Evolutionary conservation across 257 asterid genomes (phyloP).

Genomic region (Gardenia jasminoides): DNA sequence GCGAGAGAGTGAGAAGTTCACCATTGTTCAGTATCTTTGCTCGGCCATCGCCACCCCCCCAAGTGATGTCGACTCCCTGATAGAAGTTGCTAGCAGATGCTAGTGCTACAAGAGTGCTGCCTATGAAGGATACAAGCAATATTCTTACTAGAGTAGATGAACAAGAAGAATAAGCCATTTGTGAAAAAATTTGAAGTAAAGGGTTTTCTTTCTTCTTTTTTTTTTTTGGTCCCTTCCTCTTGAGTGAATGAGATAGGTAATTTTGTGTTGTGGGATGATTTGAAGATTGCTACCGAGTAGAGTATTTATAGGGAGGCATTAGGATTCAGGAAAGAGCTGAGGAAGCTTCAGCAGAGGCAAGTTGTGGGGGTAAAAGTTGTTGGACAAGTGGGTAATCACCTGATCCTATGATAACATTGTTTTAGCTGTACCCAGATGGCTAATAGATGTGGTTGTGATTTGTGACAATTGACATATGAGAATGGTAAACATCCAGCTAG

Average conservation of each 20-base stretch:
- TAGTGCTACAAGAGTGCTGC: not conserved
- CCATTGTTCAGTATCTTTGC: constrained; percentile 32
- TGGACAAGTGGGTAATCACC: not conserved
- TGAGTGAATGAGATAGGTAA: not conserved
- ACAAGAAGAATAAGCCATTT: not conserved
- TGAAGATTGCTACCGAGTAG: not conserved
- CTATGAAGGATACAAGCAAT: not conserved
- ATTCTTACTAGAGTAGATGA: not conserved
- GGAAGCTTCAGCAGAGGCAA: constrained; percentile 1
- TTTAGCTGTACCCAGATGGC: constrained; percentile 12
- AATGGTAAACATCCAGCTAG: not conserved
- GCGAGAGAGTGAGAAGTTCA: constrained; percentile 36
- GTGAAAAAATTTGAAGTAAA: not conserved
- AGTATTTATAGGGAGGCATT: constrained; percentile 3
- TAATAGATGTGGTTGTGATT: not conserved
- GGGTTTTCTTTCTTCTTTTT: too few relatives aligned
- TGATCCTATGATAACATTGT: not conserved
- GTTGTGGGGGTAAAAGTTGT: not conserved
- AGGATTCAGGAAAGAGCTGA: not conserved
- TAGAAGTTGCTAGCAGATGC: constrained; percentile 18
- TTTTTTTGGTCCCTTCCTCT: not conserved
- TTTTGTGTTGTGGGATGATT: constrained; percentile 3
- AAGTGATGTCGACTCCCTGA: constrained; percentile 33
- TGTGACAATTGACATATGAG: not conserved
- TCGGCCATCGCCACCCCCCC: constrained; percentile 42